phyloP scores from a whole-genome alignment of 352 stramenopile species.

The Phytophthora idaei region DNA sequence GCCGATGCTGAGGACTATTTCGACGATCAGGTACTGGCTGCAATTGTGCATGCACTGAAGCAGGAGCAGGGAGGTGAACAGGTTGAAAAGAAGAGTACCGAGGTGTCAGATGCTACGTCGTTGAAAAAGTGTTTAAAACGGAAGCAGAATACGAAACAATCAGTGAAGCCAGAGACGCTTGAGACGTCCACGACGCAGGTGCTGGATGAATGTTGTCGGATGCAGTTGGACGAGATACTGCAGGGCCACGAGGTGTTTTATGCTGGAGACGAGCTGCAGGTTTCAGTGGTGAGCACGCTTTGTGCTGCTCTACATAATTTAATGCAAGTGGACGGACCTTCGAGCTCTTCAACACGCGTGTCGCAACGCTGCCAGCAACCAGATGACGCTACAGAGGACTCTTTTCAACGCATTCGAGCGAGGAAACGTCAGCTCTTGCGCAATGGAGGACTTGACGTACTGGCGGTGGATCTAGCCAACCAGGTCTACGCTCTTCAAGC shows the following conservation, averaged over 20 bases:
- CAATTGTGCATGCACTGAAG: conserved; percentile 34
- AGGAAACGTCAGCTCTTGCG: conserved; percentile 50
- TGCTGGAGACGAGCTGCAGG: conserved; percentile 35
- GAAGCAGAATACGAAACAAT: conserved; percentile 30
- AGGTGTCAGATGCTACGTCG: background rate
- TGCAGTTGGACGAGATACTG: conserved; percentile 35
- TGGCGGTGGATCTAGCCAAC: conserved; percentile 24
- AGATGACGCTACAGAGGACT: conserved; percentile 23
- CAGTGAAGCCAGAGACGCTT: background rate
- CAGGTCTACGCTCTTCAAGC: conserved; percentile 9
- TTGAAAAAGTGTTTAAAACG: conserved; percentile 61
- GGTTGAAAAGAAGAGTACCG: conserved; percentile 5
- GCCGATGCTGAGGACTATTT: conserved; percentile 44
- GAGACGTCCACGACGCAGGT: conserved; percentile 2
- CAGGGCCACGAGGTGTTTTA: conserved; percentile 38
- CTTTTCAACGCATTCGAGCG: conserved; percentile 33
- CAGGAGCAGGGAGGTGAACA: conserved; percentile 31
- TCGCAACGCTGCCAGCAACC: conserved; percentile 9
- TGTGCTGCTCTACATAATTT: conserved; percentile 50
- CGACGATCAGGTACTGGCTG: conserved; percentile 39
- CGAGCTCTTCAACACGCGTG: background rate
- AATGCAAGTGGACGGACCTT: conserved; percentile 41
- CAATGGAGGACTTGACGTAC: conserved; percentile 43
- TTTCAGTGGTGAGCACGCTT: conserved; percentile 39
- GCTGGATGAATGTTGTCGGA: conserved; percentile 9